A percentile compares a stretch with the other conserved stretches of the same genome.
Conservation (phyloP, 805 yeast species). For the Candida alai region DNA sequence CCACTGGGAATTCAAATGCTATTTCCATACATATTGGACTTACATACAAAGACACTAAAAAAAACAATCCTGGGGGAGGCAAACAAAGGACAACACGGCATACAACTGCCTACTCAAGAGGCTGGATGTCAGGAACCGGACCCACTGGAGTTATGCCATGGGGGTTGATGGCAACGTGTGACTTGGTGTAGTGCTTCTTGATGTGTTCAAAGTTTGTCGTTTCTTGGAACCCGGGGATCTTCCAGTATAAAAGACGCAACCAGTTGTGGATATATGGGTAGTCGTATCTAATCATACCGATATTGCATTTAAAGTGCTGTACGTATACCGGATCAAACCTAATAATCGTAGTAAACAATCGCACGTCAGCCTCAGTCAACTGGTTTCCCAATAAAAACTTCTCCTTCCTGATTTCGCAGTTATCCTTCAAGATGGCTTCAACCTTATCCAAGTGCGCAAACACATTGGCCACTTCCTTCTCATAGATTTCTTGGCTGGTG, state of each 20-base stretch:
- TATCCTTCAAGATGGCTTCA: slow-evolving; percentile 53
- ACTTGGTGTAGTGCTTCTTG: slow-evolving; percentile 85
- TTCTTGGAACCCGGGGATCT: slow-evolving; percentile 60
- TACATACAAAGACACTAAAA: too few relatives aligned
- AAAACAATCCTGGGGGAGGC: too few relatives aligned
- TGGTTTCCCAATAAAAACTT: slow-evolving; percentile 53
- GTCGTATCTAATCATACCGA: slow-evolving; percentile 72
- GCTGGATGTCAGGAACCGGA: slow-evolving; percentile 72
- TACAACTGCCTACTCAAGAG: slow-evolving; percentile 5
- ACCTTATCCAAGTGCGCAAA: slow-evolving; percentile 68
- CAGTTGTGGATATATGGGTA: slow-evolving; percentile 78
- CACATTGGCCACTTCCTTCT: slow-evolving; percentile 56
- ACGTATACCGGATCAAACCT: slow-evolving; percentile 93
- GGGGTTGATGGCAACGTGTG: slow-evolving; percentile 80
- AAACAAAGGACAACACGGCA: too few relatives aligned
- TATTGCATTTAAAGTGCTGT: slow-evolving; percentile 92
- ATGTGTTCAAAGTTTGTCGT: slow-evolving; percentile 89
- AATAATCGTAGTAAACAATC: slow-evolving; percentile 81
- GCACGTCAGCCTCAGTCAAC: slow-evolving; percentile 86
- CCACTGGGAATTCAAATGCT: too few relatives aligned
- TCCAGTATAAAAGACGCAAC: slow-evolving; percentile 84
- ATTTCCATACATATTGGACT: too few relatives aligned
- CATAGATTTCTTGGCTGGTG: slow-evolving; percentile 77
- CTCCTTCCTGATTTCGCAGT: slow-evolving; percentile 30
- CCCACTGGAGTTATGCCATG: slow-evolving; percentile 82